These are phyloP conservation scores for Barnettozyma wickerhamii DNA, from an alignment of 805 yeast genomes.

Conservation along the genomic window DNA sequence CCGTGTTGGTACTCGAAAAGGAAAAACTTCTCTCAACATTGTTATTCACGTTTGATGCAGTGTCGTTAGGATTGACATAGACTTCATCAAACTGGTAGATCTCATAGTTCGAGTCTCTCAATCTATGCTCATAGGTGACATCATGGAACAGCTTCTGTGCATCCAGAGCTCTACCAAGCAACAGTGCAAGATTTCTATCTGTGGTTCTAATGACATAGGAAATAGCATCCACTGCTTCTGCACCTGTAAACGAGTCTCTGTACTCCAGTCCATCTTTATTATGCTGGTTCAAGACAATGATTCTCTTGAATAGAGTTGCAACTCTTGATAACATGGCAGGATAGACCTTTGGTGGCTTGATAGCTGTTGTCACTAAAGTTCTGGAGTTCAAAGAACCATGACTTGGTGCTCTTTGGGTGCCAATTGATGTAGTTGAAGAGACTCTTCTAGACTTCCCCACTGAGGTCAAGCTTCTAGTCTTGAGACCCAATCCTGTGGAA, in stretches of 20 bases:
- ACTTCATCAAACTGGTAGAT: conserved; percentile 77
- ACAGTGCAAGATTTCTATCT: conserved; percentile 84
- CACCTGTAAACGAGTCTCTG: conserved; percentile 90
- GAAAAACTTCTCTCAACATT: conserved; percentile 29
- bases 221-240: conserved; percentile 89
- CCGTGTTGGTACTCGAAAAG: conserved; percentile 20
- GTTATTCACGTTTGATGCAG: conserved; percentile 16
- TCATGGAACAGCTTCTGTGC: conserved; percentile 94
- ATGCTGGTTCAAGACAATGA: conserved; percentile 66
- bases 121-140: conserved; percentile 89
- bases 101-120: conserved; percentile 83
- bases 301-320: conserved; percentile 69
- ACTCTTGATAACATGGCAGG: conserved; percentile 89
- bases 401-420: conserved; percentile 22
- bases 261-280: conserved; percentile 89
- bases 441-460: conserved; percentile 23
- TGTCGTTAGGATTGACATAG: conserved; percentile 34
- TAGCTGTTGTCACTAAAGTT: conserved; percentile 43
- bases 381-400: conserved; percentile 26
- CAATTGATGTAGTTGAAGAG: conserved; percentile 22
- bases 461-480: conserved; percentile 44
- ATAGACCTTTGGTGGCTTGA: conserved; percentile 64
- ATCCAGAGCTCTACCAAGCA: conserved; percentile 87
- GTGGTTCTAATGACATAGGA: conserved; percentile 82
- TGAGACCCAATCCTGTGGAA: conserved; percentile 34